A percentile compares a stretch with the other conserved stretches of the same genome.
phyloP scores from a whole-genome alignment of 2,329 filamentous ascomycete genomes.

The Penicillium capsulatum region DNA sequence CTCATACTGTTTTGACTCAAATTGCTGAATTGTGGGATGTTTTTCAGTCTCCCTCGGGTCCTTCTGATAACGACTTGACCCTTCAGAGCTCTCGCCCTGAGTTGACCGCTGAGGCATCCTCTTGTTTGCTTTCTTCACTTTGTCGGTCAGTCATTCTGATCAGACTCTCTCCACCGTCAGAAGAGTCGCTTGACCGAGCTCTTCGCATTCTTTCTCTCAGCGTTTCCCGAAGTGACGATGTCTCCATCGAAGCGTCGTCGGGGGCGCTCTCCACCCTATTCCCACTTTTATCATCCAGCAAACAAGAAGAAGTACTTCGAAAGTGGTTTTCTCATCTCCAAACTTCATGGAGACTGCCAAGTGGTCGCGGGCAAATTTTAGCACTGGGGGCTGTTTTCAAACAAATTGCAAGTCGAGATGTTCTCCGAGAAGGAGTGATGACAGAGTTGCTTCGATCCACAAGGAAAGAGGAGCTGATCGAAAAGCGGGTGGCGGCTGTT shows the following conservation, averaged over 20 bases:
- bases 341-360: constrained; percentile 35
- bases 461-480: constrained; percentile 37
- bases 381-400: constrained; percentile 41
- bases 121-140: constrained; percentile 39
- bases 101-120: constrained; percentile 40
- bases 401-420: constrained; percentile 24
- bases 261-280: constrained; percentile 40
- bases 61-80: constrained; percentile 39
- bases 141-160: constrained; percentile 23
- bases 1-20: constrained; percentile 23
- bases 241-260: constrained; percentile 40
- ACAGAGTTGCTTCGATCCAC: constrained; percentile 34
- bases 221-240: constrained; percentile 39
- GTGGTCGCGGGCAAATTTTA: constrained; percentile 43
- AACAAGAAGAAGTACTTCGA: constrained; percentile 35
- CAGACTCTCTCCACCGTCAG: constrained; percentile 16
- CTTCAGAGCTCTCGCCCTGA: constrained; percentile 39
- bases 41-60: constrained; percentile 31
- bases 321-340: constrained; percentile 40
- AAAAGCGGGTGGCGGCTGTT: constrained; percentile 41
- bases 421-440: constrained; percentile 28
- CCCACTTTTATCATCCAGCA: constrained; percentile 29
- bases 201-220: constrained; percentile 38
- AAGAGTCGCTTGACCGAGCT: constrained; percentile 26
- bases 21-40: constrained; percentile 38